Conservation (phyloP, 805 yeast genomes). For the Millerago galiae region DNA sequence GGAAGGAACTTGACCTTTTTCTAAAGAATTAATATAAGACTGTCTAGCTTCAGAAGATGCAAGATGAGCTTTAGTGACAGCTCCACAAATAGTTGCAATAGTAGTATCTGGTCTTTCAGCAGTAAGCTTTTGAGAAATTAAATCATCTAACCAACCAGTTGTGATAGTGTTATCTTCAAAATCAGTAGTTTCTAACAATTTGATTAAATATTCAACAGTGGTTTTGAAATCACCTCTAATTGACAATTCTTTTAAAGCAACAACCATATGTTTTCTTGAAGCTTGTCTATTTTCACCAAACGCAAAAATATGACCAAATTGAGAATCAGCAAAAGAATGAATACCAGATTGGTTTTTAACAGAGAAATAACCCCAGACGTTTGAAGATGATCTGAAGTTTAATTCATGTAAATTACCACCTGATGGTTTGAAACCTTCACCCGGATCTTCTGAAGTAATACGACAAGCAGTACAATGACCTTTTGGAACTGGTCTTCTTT, state of each 20-base stretch:
- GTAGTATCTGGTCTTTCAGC: slow-evolving; percentile 95
- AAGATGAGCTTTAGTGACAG: slow-evolving; percentile 90
- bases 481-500: slow-evolving; percentile 90
- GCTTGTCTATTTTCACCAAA: slow-evolving; percentile 98
- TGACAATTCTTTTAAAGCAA: slow-evolving; percentile 91
- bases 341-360: slow-evolving; percentile 95
- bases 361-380: slow-evolving; percentile 99
- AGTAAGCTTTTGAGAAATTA: slow-evolving; percentile 87
- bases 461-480: slow-evolving; percentile 99
- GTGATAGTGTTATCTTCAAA: slow-evolving; percentile 95
- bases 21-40: slow-evolving; percentile 71
- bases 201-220: slow-evolving; percentile 94
- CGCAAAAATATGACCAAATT: slow-evolving; percentile 98
- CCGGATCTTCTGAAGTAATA: slow-evolving; percentile 98
- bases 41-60: slow-evolving; percentile 63
- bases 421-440: slow-evolving; percentile 98
- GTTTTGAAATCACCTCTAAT: slow-evolving; percentile 99
- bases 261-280: slow-evolving; percentile 98
- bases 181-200: slow-evolving; percentile 91
- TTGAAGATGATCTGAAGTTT: slow-evolving; percentile 93
- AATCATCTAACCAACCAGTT: slow-evolving; percentile 98
- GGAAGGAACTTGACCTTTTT: slow-evolving; percentile 92
- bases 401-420: slow-evolving; percentile 95
- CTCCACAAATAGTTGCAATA: slow-evolving; percentile 93
- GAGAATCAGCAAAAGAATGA: slow-evolving; percentile 97